Evolutionary conservation across 2,329 filamentous ascomycete species (phyloP), one percentile per base, ranked within the genome.

Genomic region (Conoideocrella luteorostrata): DNA sequence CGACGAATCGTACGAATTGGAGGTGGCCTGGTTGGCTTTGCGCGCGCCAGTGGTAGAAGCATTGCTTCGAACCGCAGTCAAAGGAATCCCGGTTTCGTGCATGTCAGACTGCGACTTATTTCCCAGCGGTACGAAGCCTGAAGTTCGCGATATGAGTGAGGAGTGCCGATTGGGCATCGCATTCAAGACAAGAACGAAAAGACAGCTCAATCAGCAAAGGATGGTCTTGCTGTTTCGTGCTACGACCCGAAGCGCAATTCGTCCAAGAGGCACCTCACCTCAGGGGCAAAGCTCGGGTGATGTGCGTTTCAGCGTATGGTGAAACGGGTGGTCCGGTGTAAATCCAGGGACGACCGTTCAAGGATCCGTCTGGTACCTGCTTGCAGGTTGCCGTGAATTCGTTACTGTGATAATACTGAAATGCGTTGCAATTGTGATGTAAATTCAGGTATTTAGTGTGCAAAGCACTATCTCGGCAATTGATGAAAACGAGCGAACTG

Each of bases 61-160:
- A 52, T 70, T 71, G 59, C 75, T 81, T 56, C 67, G 70, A 50
- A 84, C 72, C 36, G 67, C 64, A 12, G 70, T 69, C 45, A 82
- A 70, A 17, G 77, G 77, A 37, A 82, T 82, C 41, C 69, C 73
- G 24, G 24, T n/a, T 17, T 65, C 55, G 43, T 56, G 52, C 61
- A 65, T 65, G 26, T 63, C 62, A 57, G 52, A 49, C 45, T 51
- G 51, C 23, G 52, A 51, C 29, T 52, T 52, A 47, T 58, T 56
- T 49, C 62, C 62, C 24, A 75, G 61, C 38, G 65, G 70, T 39
- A 72, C 55, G 50, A 75, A 75, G 47, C 72, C 50, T n/a, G 53
- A 56, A 45, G 41, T 43, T 24, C 52, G 53, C 34, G 53, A 54
- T 40, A 37, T 35, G 17, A 49, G 47, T 22, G 53, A 55, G 15